These are phyloP conservation scores for Malassezia sympodialis DNA, from an alignment of 1,284 basidiomycete species.

Conservation along the genomic window DNA sequence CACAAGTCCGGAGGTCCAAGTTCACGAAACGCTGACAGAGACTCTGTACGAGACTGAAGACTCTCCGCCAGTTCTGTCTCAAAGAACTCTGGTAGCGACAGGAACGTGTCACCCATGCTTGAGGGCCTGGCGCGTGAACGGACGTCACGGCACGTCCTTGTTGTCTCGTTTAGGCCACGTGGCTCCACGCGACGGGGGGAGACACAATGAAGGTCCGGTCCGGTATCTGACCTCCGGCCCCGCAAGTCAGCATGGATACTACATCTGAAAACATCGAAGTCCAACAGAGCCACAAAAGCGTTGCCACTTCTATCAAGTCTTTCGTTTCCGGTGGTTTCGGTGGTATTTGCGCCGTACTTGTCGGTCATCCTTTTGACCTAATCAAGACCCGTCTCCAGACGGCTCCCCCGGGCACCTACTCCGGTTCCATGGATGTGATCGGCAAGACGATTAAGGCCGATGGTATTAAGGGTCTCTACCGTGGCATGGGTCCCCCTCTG, in stretches of 20 bases:
- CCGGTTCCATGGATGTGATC: conserved; percentile 84
- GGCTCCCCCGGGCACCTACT: conserved; percentile 78
- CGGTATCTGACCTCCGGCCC: conserved; percentile 1
- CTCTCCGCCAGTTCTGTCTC: conserved; percentile 85
- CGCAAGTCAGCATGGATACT: conserved; percentile 25
- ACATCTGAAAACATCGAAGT: conserved; percentile 21
- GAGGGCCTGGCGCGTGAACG: neutral
- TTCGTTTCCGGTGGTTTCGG: conserved; percentile 67
- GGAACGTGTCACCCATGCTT: conserved; percentile 43
- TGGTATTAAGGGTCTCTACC: conserved; percentile 73
- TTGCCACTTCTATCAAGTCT: conserved; percentile 42
- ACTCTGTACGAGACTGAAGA: conserved; percentile 79
- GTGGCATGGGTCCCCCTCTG: conserved; percentile 64
- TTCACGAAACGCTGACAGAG: conserved; percentile 83
- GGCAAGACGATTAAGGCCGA: conserved; percentile 78
- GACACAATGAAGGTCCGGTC: neutral
- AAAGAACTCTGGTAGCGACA: conserved; percentile 45
- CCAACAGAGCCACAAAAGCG: conserved; percentile 29
- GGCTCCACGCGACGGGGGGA: conserved; percentile 14
- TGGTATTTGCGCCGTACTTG: conserved; percentile 72
- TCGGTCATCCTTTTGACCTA: conserved; percentile 94
- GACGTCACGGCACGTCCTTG: neutral
- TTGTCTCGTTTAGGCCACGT: neutral
- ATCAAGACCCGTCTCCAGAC: conserved; percentile 90
- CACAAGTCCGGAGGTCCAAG: conserved; percentile 93